Conservation (phyloP, 139 green algal species). For the Chlorella sp. region DNA sequence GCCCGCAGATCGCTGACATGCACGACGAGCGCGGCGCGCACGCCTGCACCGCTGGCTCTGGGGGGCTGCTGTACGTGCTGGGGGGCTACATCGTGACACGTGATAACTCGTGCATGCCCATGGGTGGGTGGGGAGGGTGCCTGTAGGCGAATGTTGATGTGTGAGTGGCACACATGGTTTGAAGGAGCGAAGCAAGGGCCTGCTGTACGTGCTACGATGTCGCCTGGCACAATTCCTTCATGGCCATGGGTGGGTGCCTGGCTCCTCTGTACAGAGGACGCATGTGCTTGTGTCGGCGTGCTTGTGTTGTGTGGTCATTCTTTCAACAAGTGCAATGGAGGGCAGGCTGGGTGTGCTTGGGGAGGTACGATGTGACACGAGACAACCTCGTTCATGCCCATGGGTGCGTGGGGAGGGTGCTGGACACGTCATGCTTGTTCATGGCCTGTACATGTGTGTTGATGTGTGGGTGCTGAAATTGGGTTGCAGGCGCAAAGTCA, state of each 20-base stretch:
- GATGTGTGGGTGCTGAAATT: too few relatives aligned
- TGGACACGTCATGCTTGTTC: too few relatives aligned
- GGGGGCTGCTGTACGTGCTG: conserved; percentile 20
- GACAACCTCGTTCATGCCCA: too few relatives aligned
- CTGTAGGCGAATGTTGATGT: not conserved
- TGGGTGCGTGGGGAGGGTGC: too few relatives aligned
- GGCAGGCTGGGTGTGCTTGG: too few relatives aligned
- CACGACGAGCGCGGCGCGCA: conserved; percentile 1
- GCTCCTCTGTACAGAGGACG: too few relatives aligned
- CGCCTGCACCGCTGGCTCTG: conserved; percentile 4
- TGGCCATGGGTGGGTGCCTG: not conserved
- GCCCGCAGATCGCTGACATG: conserved; percentile 3
- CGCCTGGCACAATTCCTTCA: not conserved
- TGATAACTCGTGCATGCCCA: not conserved
- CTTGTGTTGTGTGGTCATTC: not conserved
- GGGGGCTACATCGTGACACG: conserved; percentile 21
- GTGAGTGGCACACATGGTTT: too few relatives aligned
- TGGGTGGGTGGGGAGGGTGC: not conserved
- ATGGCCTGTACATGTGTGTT: too few relatives aligned
- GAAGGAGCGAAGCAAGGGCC: too few relatives aligned
- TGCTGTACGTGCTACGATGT: not conserved
- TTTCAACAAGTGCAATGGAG: too few relatives aligned
- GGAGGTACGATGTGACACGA: too few relatives aligned
- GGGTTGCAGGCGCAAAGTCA: too few relatives aligned
- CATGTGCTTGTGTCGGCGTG: not conserved